A percentile compares a stretch with the other conserved stretches of the same genome.
Evolutionary conservation across 2,329 filamentous ascomycete species (phyloP).

Genomic region (Zymoseptoria ardabiliae): DNA sequence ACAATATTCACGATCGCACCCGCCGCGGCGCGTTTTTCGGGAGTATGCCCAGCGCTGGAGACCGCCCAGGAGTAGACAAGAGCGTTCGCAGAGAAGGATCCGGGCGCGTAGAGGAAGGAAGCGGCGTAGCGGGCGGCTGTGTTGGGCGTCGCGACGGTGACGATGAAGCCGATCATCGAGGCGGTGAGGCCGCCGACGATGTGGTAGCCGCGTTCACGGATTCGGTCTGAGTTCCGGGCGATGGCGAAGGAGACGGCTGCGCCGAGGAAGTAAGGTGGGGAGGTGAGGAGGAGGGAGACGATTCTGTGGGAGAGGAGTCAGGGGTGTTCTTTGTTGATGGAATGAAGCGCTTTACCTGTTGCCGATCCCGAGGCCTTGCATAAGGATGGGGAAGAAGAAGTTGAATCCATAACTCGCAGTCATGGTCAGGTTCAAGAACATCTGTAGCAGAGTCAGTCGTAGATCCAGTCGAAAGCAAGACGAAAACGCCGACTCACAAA

Average conservation of each 20-base stretch:
- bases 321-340: too few relatives aligned
- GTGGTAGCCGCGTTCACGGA: conserved; percentile 35
- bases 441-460: too few relatives aligned
- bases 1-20: conserved; percentile 34
- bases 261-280: conserved; percentile 32
- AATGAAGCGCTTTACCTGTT: conserved; percentile 7
- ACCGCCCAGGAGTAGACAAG: conserved; percentile 33
- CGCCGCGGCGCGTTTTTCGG: conserved; percentile 34
- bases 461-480: too few relatives aligned
- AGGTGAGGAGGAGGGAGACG: conserved; percentile 28
- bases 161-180: conserved; percentile 41
- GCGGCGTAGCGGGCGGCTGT: conserved; percentile 21
- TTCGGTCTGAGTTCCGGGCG: conserved; percentile 22
- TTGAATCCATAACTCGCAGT: conserved; percentile 11
- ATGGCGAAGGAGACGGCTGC: conserved; percentile 13
- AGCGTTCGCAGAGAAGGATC: conserved; percentile 31
- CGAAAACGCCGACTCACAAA: conserved; percentile 6
- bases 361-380: conserved; percentile 33
- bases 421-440: neutral
- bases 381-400: conserved; percentile 31
- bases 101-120: conserved; percentile 30
- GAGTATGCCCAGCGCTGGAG: conserved; percentile 29
- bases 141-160: conserved; percentile 3
- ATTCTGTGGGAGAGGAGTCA: conserved; percentile 1
- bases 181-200: conserved; percentile 46